Conservation (phyloP, 1,284 basidiomycete genomes). For the Thelephora terrestris region DNA sequence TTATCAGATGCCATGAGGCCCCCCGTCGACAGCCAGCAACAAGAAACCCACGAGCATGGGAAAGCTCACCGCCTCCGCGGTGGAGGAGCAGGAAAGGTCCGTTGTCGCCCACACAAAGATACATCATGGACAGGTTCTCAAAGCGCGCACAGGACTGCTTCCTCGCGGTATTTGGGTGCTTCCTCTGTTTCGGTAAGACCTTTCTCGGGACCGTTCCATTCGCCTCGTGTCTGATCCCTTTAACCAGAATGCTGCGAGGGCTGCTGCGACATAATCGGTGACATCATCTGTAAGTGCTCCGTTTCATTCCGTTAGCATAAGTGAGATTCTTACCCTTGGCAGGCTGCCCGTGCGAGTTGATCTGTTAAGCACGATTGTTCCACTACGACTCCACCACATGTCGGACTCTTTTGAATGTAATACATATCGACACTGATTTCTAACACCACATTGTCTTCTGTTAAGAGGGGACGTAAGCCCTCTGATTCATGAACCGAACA, state of each 20-base stretch:
- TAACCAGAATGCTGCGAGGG: slow-evolving; percentile 16
- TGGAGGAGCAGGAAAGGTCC: slow-evolving; percentile 50
- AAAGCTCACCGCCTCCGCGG: slow-evolving; percentile 47
- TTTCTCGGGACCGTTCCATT: not conserved
- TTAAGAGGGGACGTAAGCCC: not conserved
- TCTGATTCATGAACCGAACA: not conserved
- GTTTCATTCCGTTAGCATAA: not conserved
- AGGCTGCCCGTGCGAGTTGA: slow-evolving; percentile 37
- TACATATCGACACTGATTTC: not conserved
- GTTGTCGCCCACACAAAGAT: slow-evolving; percentile 3
- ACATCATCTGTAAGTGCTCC: slow-evolving; percentile 30
- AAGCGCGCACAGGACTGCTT: slow-evolving; percentile 41
- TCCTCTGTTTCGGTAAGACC: slow-evolving; percentile 48
- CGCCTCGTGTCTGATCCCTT: not conserved
- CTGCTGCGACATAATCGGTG: slow-evolving; percentile 33
- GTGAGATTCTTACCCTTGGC: not conserved
- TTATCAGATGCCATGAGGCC: no score
- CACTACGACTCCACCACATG: not conserved
- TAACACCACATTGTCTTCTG: not conserved
- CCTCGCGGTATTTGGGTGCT: slow-evolving; percentile 46
- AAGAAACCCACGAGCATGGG: slow-evolving; percentile 18
- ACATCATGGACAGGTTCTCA: no score
- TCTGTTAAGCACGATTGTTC: slow-evolving; percentile 19
- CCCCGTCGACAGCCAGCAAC: no score
- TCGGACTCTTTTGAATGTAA: slow-evolving; percentile 9